phyloP scores from a whole-genome alignment of 768 basidiomycete species.

The Heimioporus sp. region DNA sequence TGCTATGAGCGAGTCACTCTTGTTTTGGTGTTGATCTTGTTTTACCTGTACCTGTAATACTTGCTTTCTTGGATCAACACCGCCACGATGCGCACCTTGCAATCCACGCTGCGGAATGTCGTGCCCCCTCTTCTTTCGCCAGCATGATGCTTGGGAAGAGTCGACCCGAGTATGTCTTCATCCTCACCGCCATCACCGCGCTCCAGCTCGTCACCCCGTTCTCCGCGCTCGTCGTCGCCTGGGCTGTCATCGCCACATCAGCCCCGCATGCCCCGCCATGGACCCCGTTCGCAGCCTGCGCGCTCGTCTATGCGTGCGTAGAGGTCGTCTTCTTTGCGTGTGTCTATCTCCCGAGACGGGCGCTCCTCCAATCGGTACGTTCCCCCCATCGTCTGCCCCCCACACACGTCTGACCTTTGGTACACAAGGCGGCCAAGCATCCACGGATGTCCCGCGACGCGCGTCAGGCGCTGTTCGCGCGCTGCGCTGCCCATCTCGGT shows the following conservation, averaged over 20 bases:
- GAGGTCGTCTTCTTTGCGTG: conserved; percentile 51
- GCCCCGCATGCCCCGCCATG: background rate
- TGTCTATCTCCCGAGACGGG: conserved; percentile 47
- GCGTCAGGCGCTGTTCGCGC: conserved; percentile 47
- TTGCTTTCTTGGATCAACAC: too few relatives aligned
- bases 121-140: background rate
- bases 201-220: conserved; percentile 51
- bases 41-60: too few relatives aligned
- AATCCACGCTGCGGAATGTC: too few relatives aligned
- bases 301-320: conserved; percentile 34
- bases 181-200: conserved; percentile 41
- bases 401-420: background rate
- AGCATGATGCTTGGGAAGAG: conserved; percentile 46
- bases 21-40: too few relatives aligned
- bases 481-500: conserved; percentile 35
- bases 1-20: background rate
- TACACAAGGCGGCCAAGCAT: conserved; percentile 40
- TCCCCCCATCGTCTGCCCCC: background rate
- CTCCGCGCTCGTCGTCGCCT: conserved; percentile 40
- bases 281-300: conserved; percentile 3
- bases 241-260: conserved; percentile 12
- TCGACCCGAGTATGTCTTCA: conserved; percentile 52
- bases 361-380: conserved; percentile 44
- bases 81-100: too few relatives aligned
- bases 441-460: conserved; percentile 36